Evolutionary conservation across 129 eudicot genomes (phyloP).

Genomic region (Gnaphalium uliginosum): DNA sequence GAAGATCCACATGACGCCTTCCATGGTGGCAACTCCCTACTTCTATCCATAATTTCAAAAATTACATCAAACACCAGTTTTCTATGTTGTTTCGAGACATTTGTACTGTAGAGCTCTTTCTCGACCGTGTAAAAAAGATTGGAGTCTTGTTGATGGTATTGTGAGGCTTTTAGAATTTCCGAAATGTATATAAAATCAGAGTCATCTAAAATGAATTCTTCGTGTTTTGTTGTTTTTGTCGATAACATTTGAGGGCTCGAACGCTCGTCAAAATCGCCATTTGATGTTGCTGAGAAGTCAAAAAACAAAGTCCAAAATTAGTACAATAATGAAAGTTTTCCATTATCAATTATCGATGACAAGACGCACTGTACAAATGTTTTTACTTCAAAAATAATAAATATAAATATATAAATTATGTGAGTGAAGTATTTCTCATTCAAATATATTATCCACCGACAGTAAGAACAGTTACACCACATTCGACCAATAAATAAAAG

Average conservation of each 20-base stretch:
- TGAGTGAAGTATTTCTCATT: too few relatives aligned
- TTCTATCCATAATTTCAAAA: constrained; percentile 53
- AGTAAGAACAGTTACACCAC: not conserved
- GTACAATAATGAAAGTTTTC: not conserved
- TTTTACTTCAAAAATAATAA: not conserved
- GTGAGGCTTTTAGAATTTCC: constrained; percentile 51
- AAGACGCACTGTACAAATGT: not conserved
- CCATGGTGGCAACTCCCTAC: constrained; percentile 68
- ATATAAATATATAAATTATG: too few relatives aligned
- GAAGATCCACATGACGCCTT: constrained; percentile 32
- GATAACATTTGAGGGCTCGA: constrained; percentile 50
- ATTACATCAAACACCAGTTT: constrained; percentile 69
- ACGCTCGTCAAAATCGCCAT: constrained; percentile 43
- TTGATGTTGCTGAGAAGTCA: constrained; percentile 28
- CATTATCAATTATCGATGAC: not conserved
- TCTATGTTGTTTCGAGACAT: constrained; percentile 56
- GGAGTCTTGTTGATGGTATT: constrained; percentile 48
- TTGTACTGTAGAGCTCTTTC: constrained; percentile 53
- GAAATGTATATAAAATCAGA: constrained; percentile 64
- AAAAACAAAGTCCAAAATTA: not conserved
- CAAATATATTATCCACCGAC: constrained; percentile 21
- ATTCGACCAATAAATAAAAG: not conserved
- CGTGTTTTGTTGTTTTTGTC: constrained; percentile 23
- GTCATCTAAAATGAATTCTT: constrained; percentile 44
- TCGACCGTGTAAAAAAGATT: constrained; percentile 57